Evolutionary conservation across 441 rosid genomes (phyloP), one percentile per base, ranked within the genome.

Genomic region (Biscutella auriculata): DNA sequence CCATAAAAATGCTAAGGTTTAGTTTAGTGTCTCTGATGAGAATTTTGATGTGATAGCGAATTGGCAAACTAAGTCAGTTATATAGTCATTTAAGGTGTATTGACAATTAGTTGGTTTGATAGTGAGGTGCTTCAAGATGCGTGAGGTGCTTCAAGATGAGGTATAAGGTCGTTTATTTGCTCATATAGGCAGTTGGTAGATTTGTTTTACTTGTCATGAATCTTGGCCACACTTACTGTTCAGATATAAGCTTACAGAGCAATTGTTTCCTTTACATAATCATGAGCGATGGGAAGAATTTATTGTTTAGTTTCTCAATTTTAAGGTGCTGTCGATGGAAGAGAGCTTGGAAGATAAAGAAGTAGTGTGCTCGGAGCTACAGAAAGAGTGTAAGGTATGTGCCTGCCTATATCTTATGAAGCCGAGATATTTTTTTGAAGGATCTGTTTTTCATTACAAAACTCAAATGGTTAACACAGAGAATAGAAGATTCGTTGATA

Each of bases 401-500:
- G 36, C 29, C 11, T 64, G 6, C 2, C 12, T 10, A 15, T 52
- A 51, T n/a, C 27, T 55, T 19, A 35, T 3, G 2, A 32, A 44
- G 5, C 27, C 53, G 53, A 65, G 6, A 14, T 29, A 35, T 62
- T 65, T n/a, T 16, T 66, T 42, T 8, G 23, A 40, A 39, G 44
- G 37, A 17, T 45, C 28, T 39, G 34, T 4, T 59, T 40, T 76
- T 75, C 50, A 57, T 53, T 49, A 19, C 23, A 19, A 19, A 19
- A 19, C 23, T 53, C 56, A 62, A 59, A 57, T 74, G 54, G 54
- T 76, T 52, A 54, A 29, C 68, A 60, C 81, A 91, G 98, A 81
- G 69, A 65, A 57, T 85, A 69, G 98, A 91, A 73, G 91, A 84
- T 69, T 71, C 77, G 8, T 66, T 91, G 77, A 63, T 74, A 16